These are phyloP conservation scores for Sungouiozyma intestinalis DNA, from an alignment of 805 yeast genomes.

Conservation along the genomic window DNA sequence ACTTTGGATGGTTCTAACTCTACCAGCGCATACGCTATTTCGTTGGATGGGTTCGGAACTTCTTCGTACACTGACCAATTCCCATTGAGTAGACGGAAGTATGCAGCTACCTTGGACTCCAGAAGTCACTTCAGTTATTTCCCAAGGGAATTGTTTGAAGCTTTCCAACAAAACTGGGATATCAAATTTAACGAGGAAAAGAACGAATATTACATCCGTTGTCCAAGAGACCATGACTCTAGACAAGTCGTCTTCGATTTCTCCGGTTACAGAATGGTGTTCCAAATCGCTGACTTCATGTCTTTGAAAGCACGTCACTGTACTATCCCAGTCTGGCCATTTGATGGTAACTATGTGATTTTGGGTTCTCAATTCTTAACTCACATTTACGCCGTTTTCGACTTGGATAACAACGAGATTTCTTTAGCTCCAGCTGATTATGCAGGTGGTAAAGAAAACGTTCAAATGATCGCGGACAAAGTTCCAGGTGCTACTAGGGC, in stretches of 20 bases:
- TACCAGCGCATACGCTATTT: slow-evolving; percentile 26
- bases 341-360: slow-evolving; percentile 20
- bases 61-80: slow-evolving; percentile 11
- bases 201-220: slow-evolving; percentile 39
- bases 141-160: slow-evolving; percentile 30
- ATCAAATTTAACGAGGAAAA: slow-evolving; percentile 33
- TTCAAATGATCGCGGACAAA: neutral
- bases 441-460: slow-evolving; percentile 10
- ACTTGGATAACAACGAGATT: slow-evolving; percentile 37
- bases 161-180: slow-evolving; percentile 31
- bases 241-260: slow-evolving; percentile 39
- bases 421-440: slow-evolving; percentile 38
- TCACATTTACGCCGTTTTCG: slow-evolving; percentile 47
- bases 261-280: slow-evolving; percentile 46
- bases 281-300: slow-evolving; percentile 34
- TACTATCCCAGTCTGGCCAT: slow-evolving; percentile 33
- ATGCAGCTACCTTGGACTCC: slow-evolving; percentile 35
- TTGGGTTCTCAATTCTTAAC: slow-evolving; percentile 50
- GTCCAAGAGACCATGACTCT: slow-evolving; percentile 29
- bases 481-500: neutral
- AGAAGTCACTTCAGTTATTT: slow-evolving; percentile 37
- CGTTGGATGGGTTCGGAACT: slow-evolving; percentile 23
- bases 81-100: slow-evolving; percentile 19
- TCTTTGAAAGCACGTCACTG: slow-evolving; percentile 28
- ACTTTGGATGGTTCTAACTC: slow-evolving; percentile 4